A percentile compares a stretch with the other conserved stretches of the same genome.
phyloP scores from a whole-genome alignment of 768 basidiomycete genomes.

The Coprinopsis marcescibilis region DNA sequence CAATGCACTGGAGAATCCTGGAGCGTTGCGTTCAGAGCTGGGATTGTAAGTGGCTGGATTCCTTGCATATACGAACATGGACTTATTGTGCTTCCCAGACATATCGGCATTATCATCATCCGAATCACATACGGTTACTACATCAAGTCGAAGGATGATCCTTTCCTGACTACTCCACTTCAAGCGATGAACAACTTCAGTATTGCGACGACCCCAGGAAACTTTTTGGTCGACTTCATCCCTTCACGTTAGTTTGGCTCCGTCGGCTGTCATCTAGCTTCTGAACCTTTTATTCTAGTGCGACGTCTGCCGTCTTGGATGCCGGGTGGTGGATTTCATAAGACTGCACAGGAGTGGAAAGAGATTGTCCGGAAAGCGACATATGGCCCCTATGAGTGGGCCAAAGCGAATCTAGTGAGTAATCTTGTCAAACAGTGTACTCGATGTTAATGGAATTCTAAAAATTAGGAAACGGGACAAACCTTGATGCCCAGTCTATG shows the following conservation, averaged over 20 bases:
- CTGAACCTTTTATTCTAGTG: slow-evolving; percentile 12
- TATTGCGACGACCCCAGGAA: slow-evolving; percentile 21
- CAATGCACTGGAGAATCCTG: slow-evolving; percentile 22
- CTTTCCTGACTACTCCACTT: slow-evolving; percentile 30
- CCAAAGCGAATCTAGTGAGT: slow-evolving; percentile 15
- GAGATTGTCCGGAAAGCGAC: slow-evolving; percentile 17
- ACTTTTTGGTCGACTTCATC: slow-evolving; percentile 21
- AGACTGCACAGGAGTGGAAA: slow-evolving; percentile 17
- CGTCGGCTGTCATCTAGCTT: not conserved
- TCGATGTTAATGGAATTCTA: too few relatives aligned
- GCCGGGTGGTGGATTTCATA: slow-evolving; percentile 32
- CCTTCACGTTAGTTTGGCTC: slow-evolving; percentile 11
- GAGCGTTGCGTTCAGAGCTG: slow-evolving; percentile 21
- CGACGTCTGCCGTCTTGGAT: slow-evolving; percentile 34
- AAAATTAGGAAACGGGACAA: not conserved
- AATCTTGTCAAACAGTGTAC: too few relatives aligned
- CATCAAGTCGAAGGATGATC: slow-evolving; percentile 27
- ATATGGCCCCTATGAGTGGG: slow-evolving; percentile 15
- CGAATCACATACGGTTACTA: slow-evolving; percentile 27
- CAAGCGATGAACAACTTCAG: slow-evolving; percentile 19
- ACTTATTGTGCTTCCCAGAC: not conserved
- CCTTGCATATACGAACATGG: not conserved
- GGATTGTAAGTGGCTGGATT: not conserved
- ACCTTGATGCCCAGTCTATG: not conserved
- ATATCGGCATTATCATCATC: slow-evolving; percentile 19